A percentile compares a stretch with the other conserved stretches of the same genome.
phyloP scores from a whole-genome alignment of 768 basidiomycete genomes.

The Kwoniella dendrophila region DNA sequence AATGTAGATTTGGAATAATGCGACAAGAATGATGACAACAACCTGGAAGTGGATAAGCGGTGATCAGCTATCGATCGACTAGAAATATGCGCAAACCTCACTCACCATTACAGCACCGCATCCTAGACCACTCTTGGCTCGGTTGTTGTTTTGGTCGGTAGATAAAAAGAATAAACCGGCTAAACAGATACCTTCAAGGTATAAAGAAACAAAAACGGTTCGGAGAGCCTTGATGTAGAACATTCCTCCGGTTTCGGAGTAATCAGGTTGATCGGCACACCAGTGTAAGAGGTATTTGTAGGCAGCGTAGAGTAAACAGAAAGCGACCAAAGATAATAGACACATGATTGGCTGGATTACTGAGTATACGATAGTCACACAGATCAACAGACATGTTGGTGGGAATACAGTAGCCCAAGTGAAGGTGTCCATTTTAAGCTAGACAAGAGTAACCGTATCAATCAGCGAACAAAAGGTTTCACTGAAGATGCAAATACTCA shows the following conservation, averaged over 20 bases:
- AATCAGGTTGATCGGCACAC: conserved; percentile 56
- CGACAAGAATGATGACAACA: conserved; percentile 47
- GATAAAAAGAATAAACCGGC: conserved; percentile 56
- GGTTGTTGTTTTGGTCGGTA: conserved; percentile 37
- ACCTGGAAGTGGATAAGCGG: conserved; percentile 27
- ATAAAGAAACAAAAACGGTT: conserved; percentile 56
- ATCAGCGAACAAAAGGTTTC: background rate
- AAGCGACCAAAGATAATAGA: conserved; percentile 51
- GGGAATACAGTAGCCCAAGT: conserved; percentile 50
- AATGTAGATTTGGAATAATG: conserved; percentile 50
- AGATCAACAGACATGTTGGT: conserved; percentile 51
- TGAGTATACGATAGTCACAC: conserved; percentile 56
- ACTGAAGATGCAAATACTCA: conserved; percentile 21
- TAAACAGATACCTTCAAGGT: conserved; percentile 56
- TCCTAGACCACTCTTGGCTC: conserved; percentile 49
- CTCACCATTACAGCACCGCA: conserved; percentile 55
- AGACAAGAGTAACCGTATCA: background rate
- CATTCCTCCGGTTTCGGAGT: conserved; percentile 57
- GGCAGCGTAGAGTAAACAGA: conserved; percentile 53
- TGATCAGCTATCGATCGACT: background rate
- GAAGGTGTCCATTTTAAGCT: conserved; percentile 46
- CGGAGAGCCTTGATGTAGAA: conserved; percentile 57
- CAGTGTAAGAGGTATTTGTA: conserved; percentile 57
- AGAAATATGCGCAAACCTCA: background rate
- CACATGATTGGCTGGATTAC: conserved; percentile 57